Evolutionary conservation across 106 monocot species (phyloP), one percentile per base, ranked within the genome.

Genomic region (Dioscorea zingiberensis): DNA sequence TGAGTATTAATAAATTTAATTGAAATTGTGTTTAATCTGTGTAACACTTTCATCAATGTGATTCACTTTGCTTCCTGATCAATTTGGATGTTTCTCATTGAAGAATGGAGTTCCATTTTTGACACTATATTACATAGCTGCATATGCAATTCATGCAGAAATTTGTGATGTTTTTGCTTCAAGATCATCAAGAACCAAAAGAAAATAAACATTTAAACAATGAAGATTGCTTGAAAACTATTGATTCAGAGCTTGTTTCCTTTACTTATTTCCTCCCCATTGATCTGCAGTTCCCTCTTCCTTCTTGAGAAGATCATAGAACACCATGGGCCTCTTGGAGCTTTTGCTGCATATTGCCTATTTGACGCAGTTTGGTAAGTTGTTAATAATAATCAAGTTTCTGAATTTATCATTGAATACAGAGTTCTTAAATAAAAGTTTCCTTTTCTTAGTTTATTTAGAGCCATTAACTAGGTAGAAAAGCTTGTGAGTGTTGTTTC

Each of bases 301-400:
- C 55, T 67, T 85, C 63, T 77, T 74, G 29, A 94, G 94, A 48
- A 94, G 73, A 77, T 94, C 81, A 67, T 78, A 90, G 64, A 76
- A 87, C 47, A 94, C 79, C 61, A 70, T 49, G 12, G 94, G 94
- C 70, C 79, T 90, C 59, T 59, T 69, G 77, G 68, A 87, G 69
- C 58, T 82, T 75, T 73, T 77, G 60, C 74, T 83, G 77, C 70
- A 76, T 54, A 84, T 48, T 44, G 54, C 77, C 90, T 90, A 83
- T 30, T 13, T 65, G n/a, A 26, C 67, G 48, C 60, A 12, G 48
- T 47, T 26, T 25, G 27, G 2, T 56, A 18, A 65, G 3, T 30
- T 21, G 51, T 63, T 46, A 12, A 9, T 47, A 27, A 46, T 1
- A 46, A 4, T 24, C 46, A 18, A 32, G 15, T 27, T 38, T 8